Conservation (phyloP, 352 stramenopile species). For the Pythium utonaiense region DNA sequence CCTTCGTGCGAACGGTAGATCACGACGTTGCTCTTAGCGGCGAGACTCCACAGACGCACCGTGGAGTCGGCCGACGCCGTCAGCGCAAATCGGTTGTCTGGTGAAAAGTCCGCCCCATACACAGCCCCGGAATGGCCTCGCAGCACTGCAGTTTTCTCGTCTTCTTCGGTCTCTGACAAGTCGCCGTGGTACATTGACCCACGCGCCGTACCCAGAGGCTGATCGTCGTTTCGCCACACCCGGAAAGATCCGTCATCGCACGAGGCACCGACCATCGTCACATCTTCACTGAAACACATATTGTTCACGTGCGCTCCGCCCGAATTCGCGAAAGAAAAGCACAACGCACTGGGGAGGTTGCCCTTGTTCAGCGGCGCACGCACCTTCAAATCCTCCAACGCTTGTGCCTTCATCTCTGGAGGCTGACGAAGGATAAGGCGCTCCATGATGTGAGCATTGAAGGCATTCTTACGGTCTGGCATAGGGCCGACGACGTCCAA, state of each 20-base stretch:
- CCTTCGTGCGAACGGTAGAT: slow-evolving; percentile 71
- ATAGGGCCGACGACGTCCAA: slow-evolving; percentile 57
- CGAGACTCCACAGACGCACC: slow-evolving; percentile 84
- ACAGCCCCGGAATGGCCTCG: slow-evolving; percentile 79
- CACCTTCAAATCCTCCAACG: slow-evolving; percentile 58
- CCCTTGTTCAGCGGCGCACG: slow-evolving; percentile 50
- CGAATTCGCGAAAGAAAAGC: slow-evolving; percentile 80
- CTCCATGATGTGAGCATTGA: slow-evolving; percentile 72
- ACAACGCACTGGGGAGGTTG: slow-evolving; percentile 60
- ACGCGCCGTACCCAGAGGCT: slow-evolving; percentile 62
- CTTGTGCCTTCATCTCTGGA: slow-evolving; percentile 56
- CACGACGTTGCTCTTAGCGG: slow-evolving; percentile 69
- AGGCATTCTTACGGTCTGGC: slow-evolving; percentile 63
- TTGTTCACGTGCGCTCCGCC: slow-evolving; percentile 69
- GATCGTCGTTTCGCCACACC: slow-evolving; percentile 80
- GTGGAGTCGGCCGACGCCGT: slow-evolving; percentile 79
- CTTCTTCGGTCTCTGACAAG: slow-evolving; percentile 51
- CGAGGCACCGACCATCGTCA: slow-evolving; percentile 68
- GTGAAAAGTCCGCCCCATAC: slow-evolving; percentile 82
- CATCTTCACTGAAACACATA: slow-evolving; percentile 77
- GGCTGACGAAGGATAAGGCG: slow-evolving; percentile 76
- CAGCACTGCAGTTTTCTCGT: slow-evolving; percentile 66
- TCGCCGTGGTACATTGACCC: slow-evolving; percentile 56
- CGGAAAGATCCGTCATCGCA: slow-evolving; percentile 74
- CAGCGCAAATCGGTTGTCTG: slow-evolving; percentile 82